Base-by-base conservation (phyloP, 2,329 filamentous ascomycete genomes). In the Aspergillus terreus region DNA sequence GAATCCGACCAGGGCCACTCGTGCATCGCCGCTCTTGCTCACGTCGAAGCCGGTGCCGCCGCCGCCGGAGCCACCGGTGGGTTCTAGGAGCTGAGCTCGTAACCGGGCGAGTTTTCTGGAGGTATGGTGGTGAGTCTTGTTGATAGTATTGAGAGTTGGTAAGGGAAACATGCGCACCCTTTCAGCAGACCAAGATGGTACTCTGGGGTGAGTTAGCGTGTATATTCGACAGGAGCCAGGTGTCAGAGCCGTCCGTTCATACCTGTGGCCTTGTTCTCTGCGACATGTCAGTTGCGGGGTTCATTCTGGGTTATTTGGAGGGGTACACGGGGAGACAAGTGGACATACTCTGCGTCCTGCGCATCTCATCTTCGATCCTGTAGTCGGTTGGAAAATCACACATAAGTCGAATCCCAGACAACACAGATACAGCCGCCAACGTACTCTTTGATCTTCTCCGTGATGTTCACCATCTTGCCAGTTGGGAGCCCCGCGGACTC, bases 361-460 rank as follows among this genome's bases (percentile, higher is more conserved):
- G 86, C 94, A 99, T 99, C 87, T 99, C 94, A 77, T 96, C 92
- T 83, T 99, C 94, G 67, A 99, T 99, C 85, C 92, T 96, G 63
- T 40, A 48, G 12, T 21, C 19, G 51, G 49, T n/a, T 52, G 47
- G 42, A 63, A 23, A 23, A 17, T 48, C 7, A 56, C 45, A 44
- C 44, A 44, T 46, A 33, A n/a, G 17, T 19, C 43, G 12, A 35
- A 21, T 23, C 21, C 59, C 42, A 27, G 7, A 46, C 21, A 12
- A 40, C 38, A 50, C 3, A 12, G 9, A 44, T 2, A 46, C 4
- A 14, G n/a, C 15, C 10, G 17, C 27, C 9, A 9, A 57, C 60
- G 71, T 76, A 96, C 92, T 97, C 94, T 82, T 99, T 99, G 79
- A 99, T 99, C 82, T 96, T 97, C 50, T 99, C 95, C 60, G 94